Base-by-base conservation (phyloP, 1,139 yeast species). In the Meyerozyma sp. region DNA sequence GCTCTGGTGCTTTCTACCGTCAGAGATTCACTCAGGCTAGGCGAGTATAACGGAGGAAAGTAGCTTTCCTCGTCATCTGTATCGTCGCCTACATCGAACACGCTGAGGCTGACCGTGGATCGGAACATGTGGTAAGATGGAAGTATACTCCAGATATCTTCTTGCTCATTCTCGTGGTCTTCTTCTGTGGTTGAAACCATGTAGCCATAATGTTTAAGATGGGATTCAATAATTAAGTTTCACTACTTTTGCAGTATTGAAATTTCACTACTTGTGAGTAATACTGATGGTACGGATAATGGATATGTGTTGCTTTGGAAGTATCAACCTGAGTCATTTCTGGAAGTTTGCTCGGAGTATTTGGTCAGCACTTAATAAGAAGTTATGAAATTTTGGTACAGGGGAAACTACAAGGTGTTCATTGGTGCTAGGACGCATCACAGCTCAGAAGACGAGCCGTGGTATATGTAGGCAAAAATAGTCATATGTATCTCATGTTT, bases 121-220 rank as follows among this genome's bases (percentile, higher is more conserved):
- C 37, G 25, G 37, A 18, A 34, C 37, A 34, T 34, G 37, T 34
- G 37, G 37, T 34, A 34, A 16, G 37, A 34, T 34, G 37, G 37
- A 34, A 34, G 37, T 34, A 34, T 34, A 34, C 37, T 34, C 37
- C 37, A 34, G 11, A 34, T 21, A 34, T 34, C 26, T 34, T 34
- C 37, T 20, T 21, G 25, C 9, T 21, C 26, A 18, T 10, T 21
- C 26, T 34, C 14, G 13, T 21, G 37, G 26, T 34, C 37, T 34
- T 34, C 37, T 18, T 18, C 6, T 8, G 37, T 8, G 9, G 26
- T 10, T 18, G 37, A 4, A 16, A 7, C 8, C 37, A 34, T 34
- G 11, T 16, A 32, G 25, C 13, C 37, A 34, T 34, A 8, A 18
- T 21, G 5, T 13, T 30, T 11, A 10, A 10, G 8, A 29, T 29